Evolutionary conservation across 225 moss, liverwort and hornwort species (phyloP).

Genomic region (Sphagnum tenellum): DNA sequence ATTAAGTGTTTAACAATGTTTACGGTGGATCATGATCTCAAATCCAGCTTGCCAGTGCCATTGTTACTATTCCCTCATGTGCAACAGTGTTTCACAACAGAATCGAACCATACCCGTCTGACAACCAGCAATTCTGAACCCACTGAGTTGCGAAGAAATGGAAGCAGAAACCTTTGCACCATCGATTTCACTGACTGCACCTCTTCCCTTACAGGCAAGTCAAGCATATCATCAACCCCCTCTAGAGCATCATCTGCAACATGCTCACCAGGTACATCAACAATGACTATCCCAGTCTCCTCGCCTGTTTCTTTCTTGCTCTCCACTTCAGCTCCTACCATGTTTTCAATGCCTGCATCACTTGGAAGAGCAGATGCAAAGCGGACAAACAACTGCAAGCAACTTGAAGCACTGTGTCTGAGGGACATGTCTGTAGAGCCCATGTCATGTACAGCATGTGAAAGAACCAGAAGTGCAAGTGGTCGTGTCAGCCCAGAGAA

Average conservation of each 20-base stretch:
- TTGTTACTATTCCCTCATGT: too few species aligned
- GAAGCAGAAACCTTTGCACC: slow-evolving; percentile 74
- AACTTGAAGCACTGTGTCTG: slow-evolving; percentile 74
- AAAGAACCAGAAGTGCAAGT: slow-evolving; percentile 65
- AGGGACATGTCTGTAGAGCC: slow-evolving; percentile 84
- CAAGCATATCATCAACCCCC: slow-evolving; percentile 10
- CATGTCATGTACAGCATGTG: slow-evolving; percentile 82
- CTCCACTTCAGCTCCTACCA: slow-evolving; percentile 13
- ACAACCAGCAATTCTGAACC: slow-evolving; percentile 66
- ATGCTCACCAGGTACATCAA: slow-evolving; percentile 16
- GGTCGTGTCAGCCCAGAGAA: slow-evolving; percentile 52
- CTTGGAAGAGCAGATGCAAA: slow-evolving; percentile 53
- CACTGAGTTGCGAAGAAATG: slow-evolving; percentile 73
- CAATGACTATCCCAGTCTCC: slow-evolving; percentile 10
- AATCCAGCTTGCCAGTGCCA: too few species aligned
- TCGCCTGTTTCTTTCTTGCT: slow-evolving; percentile 2
- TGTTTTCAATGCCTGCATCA: slow-evolving; percentile 19
- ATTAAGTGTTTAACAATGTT: too few species aligned
- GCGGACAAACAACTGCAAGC: slow-evolving; percentile 68
- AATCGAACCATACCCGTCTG: slow-evolving; percentile 45
- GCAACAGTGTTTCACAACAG: too few species aligned
- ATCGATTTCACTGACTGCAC: slow-evolving; percentile 46
- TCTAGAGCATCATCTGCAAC: slow-evolving; percentile 15
- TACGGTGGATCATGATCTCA: too few species aligned
- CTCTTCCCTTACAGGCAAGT: slow-evolving; percentile 10